Conservation (phyloP, 805 yeast genomes). For the Hanseniaspora clermontiae region DNA sequence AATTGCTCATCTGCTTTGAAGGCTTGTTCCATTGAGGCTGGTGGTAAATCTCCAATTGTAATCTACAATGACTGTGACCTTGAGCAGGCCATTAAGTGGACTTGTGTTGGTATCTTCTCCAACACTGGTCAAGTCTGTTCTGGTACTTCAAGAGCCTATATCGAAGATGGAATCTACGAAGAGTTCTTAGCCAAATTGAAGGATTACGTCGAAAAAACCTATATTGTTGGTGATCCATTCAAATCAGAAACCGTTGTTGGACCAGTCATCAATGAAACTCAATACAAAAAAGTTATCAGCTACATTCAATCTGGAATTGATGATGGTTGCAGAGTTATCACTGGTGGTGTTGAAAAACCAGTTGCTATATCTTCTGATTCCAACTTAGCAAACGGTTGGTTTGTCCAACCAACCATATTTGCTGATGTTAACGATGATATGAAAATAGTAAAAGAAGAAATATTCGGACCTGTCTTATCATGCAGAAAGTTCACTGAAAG, state of each 20-base stretch:
- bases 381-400: slow-evolving; percentile 39
- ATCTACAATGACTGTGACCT: slow-evolving; percentile 52
- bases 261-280: slow-evolving; percentile 47
- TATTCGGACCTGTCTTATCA: slow-evolving; percentile 77
- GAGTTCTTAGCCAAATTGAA: slow-evolving; percentile 36
- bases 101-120: slow-evolving; percentile 49
- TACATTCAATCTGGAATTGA: slow-evolving; percentile 36
- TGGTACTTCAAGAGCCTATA: slow-evolving; percentile 50
- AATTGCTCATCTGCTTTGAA: slow-evolving; percentile 50
- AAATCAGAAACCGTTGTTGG: slow-evolving; percentile 40
- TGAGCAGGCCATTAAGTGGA: slow-evolving; percentile 57
- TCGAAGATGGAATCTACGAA: slow-evolving; percentile 45
- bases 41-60: slow-evolving; percentile 58
- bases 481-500: slow-evolving; percentile 52
- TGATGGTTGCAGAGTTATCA: slow-evolving; percentile 37
- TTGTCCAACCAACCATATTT: slow-evolving; percentile 63
- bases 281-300: slow-evolving; percentile 38
- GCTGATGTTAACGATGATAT: slow-evolving; percentile 53
- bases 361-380: slow-evolving; percentile 26
- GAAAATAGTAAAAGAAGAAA: slow-evolving; percentile 64
- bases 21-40: slow-evolving; percentile 57
- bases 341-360: slow-evolving; percentile 30
- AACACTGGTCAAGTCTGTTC: slow-evolving; percentile 62
- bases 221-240: slow-evolving; percentile 46
- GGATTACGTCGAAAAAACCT: slow-evolving; percentile 34